Base-by-base conservation (phyloP, 345 rosid genomes). In the Sisymbrium irio region DNA sequence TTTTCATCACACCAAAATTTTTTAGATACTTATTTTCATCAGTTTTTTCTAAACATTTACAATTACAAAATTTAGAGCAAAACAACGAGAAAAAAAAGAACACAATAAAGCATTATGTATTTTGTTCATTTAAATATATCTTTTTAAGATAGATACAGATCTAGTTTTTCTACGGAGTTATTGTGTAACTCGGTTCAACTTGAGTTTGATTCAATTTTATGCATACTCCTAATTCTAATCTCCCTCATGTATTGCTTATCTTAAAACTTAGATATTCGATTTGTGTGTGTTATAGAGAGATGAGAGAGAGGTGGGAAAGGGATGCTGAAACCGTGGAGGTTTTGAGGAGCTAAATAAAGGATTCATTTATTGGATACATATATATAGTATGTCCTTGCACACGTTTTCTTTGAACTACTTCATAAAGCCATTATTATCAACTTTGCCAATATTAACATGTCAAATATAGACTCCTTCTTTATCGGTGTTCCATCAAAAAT, bases 381-480 rank as follows among this genome's bases (percentile, higher is more conserved):
- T 30, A 51, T 51, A 2, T 6, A 36, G 18, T 35, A 25, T 36
- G 11, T 22, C 6, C 5, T 44, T 42, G 32, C 42, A 69, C 33
- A 51, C 37, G 49, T 28, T 49, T 73, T 57, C 11, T 55, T 66
- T 8, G 11, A 67, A 22, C 25, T 1, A 75, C 73, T 49, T 15
- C 56, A 39, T 32, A 50, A 60, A 51, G 30, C 74, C 63, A 44
- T 32, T 60, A 25, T 59, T 67, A 49, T 53, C 63, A 15, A 61
- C 30, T 61, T 58, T 42, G 57, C 74, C 69, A 67, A 42, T 68
- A 61, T 68, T 75, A 67, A 51, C 32, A 60, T 62, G 71, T 36
- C 79, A 69, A 76, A 69, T 54, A 54, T 76, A 76, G 79, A 55
- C 13, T 76, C 79, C 65, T 56, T 55, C 3, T 69, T 69, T 54